Evolutionary conservation across 768 basidiomycete genomes (phyloP), one percentile per base, ranked within the genome.

Genomic region (Hygrophorus russula): DNA sequence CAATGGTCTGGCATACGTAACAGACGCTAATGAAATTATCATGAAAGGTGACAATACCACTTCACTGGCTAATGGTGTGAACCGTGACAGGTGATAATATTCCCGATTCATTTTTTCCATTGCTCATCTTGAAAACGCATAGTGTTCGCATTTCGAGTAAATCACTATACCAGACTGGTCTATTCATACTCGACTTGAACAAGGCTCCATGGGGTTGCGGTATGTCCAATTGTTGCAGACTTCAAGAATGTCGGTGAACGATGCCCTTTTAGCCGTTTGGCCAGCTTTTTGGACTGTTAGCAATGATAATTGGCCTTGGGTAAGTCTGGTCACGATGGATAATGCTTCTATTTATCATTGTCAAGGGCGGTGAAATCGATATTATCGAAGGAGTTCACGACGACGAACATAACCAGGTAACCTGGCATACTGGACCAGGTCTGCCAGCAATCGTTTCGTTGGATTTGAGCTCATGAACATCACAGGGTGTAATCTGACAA

Each of bases 181-280:
- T 94, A 15, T 89, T 92, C 56, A 73, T 94, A 46, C 67, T 93
- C 18, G 90, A 94, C 56, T 68, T 88, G 27, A 77, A 81, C 45
- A 78, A 73, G 59, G 88, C 89, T 36, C 90, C 90, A 0, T 88
- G 82, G 76, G 91, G 90, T 42, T 94, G 90, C 62, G 87, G 88
- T 77, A 64, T 44, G 73, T 61, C 39, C 20, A 20, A 40, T 28
- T 24, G 33, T 18, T 27, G 17, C n/a, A 11, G 12, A n/a, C 24
- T n/a, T 1, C 9, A 35, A 32, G 41, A 31, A 14, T 12, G 43
- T 34, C 19, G 15, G 2, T 36, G 4, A 15, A 7, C 32, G 9
- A 14, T 30, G 13, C 13, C 15, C n/a, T 31, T 39, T 45, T 24
- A 85, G 82, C 73, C 51, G 76, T 81, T 15, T 90, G 90, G 89